Evolutionary conservation across 805 yeast species (phyloP).

Genomic region (Ogataea siamensis): DNA sequence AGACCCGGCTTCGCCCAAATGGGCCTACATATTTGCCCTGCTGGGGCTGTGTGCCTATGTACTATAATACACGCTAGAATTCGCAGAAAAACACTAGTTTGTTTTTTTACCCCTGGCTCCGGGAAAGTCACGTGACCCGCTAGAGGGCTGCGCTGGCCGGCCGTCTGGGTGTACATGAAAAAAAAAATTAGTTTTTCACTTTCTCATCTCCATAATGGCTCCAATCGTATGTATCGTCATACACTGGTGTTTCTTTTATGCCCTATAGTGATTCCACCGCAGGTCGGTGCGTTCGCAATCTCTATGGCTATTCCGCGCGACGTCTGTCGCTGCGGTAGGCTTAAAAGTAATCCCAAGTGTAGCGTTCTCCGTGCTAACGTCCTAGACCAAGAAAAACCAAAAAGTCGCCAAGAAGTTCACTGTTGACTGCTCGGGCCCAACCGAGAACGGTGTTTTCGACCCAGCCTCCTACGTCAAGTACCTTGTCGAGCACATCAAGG

Average conservation of each 20-base stretch:
- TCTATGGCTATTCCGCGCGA: constrained; percentile 15
- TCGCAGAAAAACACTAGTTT: too few relatives aligned
- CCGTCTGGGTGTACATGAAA: constrained; percentile 1
- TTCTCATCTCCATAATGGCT: constrained; percentile 29
- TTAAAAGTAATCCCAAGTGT: constrained; percentile 12
- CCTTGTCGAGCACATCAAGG: constrained; percentile 99
- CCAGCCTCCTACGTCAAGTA: constrained; percentile 96
- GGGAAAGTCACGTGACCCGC: constrained; percentile 15
- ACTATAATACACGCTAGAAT: too few relatives aligned
- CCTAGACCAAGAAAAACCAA: constrained; percentile 73
- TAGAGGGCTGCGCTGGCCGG: constrained; percentile 4
- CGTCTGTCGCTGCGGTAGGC: constrained; percentile 25
- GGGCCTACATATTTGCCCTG: constrained; percentile 4
- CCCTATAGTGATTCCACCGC: constrained; percentile 32
- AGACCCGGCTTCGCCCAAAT: constrained; percentile 5
- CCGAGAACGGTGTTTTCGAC: constrained; percentile 96
- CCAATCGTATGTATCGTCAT: constrained; percentile 35
- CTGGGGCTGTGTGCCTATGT: constrained; percentile 3
- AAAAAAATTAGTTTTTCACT: constrained; percentile 8
- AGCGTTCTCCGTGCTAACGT: constrained; percentile 8
- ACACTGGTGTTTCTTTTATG: constrained; percentile 16
- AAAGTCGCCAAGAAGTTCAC: constrained; percentile 83
- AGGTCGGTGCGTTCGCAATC: constrained; percentile 14
- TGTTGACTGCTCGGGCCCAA: constrained; percentile 96
- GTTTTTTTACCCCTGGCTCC: too few relatives aligned